Evolutionary conservation across 2,329 filamentous ascomycete species (phyloP).

Genomic region (Malbranchea cinnamomea): DNA sequence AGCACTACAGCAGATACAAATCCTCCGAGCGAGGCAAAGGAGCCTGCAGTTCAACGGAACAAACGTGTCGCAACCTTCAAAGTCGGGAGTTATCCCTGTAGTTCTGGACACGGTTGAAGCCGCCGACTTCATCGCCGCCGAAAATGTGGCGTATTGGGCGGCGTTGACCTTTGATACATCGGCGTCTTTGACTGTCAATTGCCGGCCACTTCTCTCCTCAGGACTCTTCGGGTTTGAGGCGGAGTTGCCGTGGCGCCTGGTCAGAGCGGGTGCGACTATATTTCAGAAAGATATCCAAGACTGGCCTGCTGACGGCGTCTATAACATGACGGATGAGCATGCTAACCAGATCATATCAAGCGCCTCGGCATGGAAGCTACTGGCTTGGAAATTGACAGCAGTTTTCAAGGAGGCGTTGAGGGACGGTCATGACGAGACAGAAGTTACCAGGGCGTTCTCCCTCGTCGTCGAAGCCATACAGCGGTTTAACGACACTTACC

Average conservation of each 20-base stretch:
- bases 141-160: slow-evolving; percentile 29
- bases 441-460: slow-evolving; percentile 14
- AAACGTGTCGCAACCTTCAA: slow-evolving; percentile 22
- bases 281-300: slow-evolving; percentile 16
- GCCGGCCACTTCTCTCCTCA: slow-evolving; percentile 25
- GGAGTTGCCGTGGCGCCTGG: slow-evolving; percentile 17
- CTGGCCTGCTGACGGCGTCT: slow-evolving; percentile 14
- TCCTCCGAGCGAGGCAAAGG: slow-evolving; percentile 24
- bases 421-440: slow-evolving; percentile 18
- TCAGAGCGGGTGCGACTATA: slow-evolving; percentile 14
- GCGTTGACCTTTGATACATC: slow-evolving; percentile 30
- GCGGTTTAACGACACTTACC: slow-evolving; percentile 17
- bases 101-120: slow-evolving; percentile 16
- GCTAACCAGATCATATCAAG: slow-evolving; percentile 18
- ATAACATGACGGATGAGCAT: slow-evolving; percentile 15
- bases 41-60: slow-evolving; percentile 28
- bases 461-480: slow-evolving; percentile 15
- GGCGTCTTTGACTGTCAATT: slow-evolving; percentile 28
- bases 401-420: slow-evolving; percentile 19
- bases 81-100: slow-evolving; percentile 13
- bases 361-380: slow-evolving; percentile 15
- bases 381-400: slow-evolving; percentile 18
- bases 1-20: slow-evolving; percentile 28
- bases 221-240: slow-evolving; percentile 18
- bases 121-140: slow-evolving; percentile 21